Conservation (phyloP, 192 early-diverging fungal genomes). For the Obelidium mucronatum region DNA sequence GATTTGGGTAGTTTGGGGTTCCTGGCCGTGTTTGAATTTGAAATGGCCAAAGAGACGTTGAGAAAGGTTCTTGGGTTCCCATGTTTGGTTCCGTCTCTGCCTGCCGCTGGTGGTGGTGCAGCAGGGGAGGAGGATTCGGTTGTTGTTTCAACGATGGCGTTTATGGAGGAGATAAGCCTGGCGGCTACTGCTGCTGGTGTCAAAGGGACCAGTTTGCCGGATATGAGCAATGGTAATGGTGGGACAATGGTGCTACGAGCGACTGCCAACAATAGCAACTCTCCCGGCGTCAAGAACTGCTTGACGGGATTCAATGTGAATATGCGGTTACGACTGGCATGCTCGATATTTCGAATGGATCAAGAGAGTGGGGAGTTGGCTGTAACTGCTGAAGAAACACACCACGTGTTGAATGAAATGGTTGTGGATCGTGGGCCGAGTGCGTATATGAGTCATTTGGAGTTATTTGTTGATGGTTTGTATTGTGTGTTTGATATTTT, state of each 20-base stretch:
- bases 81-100: not conserved
- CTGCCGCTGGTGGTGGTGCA: not conserved
- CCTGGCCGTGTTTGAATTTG: constrained; percentile 82
- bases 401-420: constrained; percentile 94
- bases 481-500: no score
- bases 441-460: constrained; percentile 86
- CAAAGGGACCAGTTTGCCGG: no score
- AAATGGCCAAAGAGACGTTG: constrained; percentile 66
- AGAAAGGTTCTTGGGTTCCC: constrained; percentile 46
- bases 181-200: not conserved
- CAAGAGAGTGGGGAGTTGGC: not conserved
- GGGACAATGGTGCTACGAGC: not conserved
- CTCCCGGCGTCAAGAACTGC: not conserved
- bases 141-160: not conserved
- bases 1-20: constrained; percentile 93
- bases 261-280: not conserved
- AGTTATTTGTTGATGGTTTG: constrained; percentile 85
- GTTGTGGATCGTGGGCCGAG: constrained; percentile 93
- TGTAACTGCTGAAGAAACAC: constrained; percentile 51
- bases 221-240: not conserved
- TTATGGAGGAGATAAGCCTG: not conserved
- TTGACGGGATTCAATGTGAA: constrained; percentile 80
- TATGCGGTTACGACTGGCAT: constrained; percentile 89
- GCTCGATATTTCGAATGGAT: constrained; percentile 78
- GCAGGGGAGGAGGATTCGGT: not conserved